Percentiles rank a stretch among this genome's conserved stretches.
These are phyloP conservation scores for Naganishia sp. DNA, from an alignment of 1,284 basidiomycete genomes.

Conservation along the genomic window DNA sequence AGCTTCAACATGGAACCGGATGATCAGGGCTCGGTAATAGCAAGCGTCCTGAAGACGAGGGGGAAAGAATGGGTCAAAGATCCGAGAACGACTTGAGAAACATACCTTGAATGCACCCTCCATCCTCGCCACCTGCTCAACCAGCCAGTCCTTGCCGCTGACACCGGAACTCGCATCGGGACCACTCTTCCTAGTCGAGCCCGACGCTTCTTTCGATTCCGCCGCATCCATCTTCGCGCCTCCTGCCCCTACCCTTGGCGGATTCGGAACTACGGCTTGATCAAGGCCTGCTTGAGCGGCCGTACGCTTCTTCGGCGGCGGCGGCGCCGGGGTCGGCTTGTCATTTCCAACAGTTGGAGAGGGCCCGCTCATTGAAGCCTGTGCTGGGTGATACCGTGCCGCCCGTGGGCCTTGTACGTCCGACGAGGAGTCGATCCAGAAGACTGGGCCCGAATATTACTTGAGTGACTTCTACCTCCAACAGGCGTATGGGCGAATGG, in stretches of 20 bases:
- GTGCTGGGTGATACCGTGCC: no score
- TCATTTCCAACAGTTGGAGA: constrained; percentile 7
- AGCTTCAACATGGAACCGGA: constrained; percentile 28
- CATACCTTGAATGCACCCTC: constrained; percentile 25
- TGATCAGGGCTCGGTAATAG: constrained; percentile 29
- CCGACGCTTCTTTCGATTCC: background rate
- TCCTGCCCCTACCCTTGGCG: background rate
- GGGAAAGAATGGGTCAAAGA: no score
- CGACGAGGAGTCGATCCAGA: no score
- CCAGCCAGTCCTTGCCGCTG: constrained; percentile 23
- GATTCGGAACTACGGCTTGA: background rate
- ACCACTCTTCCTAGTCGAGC: background rate
- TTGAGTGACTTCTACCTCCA: no score
- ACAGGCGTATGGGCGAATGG: no score
- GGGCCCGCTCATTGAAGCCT: constrained; percentile 24
- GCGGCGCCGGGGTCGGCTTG: background rate
- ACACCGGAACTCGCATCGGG: background rate
- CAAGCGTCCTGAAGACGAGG: constrained; percentile 19
- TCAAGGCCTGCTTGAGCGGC: constrained; percentile 11
- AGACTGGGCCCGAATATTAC: no score
- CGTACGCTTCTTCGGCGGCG: constrained; percentile 8
- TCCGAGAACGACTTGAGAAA: background rate
- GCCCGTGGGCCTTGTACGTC: no score
- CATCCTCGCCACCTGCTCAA: constrained; percentile 21
- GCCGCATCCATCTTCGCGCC: no score